Evolutionary conservation across 371 early-diverging fungal genomes (phyloP).

Genomic region (Haplosporangium sp.): DNA sequence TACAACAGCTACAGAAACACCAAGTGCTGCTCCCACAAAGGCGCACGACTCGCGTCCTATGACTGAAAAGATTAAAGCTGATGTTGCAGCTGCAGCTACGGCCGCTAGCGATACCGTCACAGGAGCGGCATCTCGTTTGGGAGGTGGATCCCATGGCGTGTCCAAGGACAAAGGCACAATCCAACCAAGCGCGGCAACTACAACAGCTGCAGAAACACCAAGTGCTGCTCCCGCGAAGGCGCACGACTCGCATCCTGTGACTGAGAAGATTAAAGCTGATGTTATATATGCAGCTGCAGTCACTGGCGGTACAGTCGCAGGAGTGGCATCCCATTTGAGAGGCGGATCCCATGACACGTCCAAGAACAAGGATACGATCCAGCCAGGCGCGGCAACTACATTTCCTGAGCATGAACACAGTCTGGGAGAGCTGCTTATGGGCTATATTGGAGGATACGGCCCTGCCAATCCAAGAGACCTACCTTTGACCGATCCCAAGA

Average conservation of each 20-base stretch:
- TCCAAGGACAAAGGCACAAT: neutral
- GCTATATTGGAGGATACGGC: constrained; percentile 4
- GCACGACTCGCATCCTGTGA: neutral
- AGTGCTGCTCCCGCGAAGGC: too few species aligned
- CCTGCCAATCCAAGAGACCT: constrained; percentile 18
- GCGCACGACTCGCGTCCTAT: too few species aligned
- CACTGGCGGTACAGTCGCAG: neutral
- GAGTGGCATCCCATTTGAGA: neutral
- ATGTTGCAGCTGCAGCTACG: neutral
- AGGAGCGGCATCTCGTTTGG: neutral
- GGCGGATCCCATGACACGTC: neutral
- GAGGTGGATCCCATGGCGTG: neutral
- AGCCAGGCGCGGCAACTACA: neutral
- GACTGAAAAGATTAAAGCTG: too few species aligned
- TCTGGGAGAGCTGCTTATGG: constrained; percentile 4
- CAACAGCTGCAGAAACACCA: too few species aligned
- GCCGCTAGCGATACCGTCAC: neutral
- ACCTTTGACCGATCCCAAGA: constrained; percentile 7
- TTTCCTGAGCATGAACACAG: neutral
- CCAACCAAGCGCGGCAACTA: neutral
- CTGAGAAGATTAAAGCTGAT: neutral
- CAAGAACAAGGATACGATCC: neutral
- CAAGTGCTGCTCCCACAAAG: too few species aligned
- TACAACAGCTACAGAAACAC: too few species aligned
- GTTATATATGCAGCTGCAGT: neutral